These are phyloP conservation scores for Aurinia saxatilis DNA, from an alignment of 345 rosid genomes.

Conservation along the genomic window DNA sequence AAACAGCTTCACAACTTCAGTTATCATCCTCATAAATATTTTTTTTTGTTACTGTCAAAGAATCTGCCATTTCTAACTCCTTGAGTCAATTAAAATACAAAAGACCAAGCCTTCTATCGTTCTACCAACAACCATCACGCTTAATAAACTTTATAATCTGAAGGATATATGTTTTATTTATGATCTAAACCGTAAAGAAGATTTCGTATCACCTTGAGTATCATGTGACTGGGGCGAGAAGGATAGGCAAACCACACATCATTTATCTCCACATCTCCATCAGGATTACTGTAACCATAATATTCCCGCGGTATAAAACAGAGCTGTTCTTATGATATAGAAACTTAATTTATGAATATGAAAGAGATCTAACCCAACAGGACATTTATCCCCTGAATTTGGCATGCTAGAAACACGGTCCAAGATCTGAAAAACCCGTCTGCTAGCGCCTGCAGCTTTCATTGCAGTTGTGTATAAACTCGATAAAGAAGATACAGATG, in stretches of 20 bases:
- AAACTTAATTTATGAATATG: neutral
- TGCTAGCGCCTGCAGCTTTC: slow-evolving; percentile 98
- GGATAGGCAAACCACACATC: slow-evolving; percentile 98
- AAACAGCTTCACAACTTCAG: neutral
- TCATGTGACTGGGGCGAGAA: slow-evolving; percentile 87
- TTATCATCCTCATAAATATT: neutral
- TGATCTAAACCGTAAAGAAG: neutral
- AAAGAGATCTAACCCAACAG: slow-evolving; percentile 50
- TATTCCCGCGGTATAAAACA: neutral
- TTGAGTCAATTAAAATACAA: neutral
- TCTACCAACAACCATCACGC: neutral
- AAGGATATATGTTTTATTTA: neutral
- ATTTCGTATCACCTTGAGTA: slow-evolving; percentile 56
- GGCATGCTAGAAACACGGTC: slow-evolving; percentile 84
- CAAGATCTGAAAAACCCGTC: slow-evolving; percentile 86
- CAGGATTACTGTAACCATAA: slow-evolving; percentile 52
- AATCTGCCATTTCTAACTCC: neutral
- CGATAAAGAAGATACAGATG: slow-evolving; percentile 75
- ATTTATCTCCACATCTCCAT: slow-evolving; percentile 79
- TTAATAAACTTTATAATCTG: neutral
- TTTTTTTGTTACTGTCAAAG: neutral
- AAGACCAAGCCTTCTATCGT: too few relatives aligned
- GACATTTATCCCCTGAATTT: slow-evolving; percentile 68
- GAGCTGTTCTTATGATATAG: neutral
- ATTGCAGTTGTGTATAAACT: slow-evolving; percentile 80